Percentiles rank a stretch among this genome's conserved stretches.
These are phyloP conservation scores for Alternaria arborescens DNA, from an alignment of 2,329 filamentous ascomycete genomes.

Conservation along the genomic window DNA sequence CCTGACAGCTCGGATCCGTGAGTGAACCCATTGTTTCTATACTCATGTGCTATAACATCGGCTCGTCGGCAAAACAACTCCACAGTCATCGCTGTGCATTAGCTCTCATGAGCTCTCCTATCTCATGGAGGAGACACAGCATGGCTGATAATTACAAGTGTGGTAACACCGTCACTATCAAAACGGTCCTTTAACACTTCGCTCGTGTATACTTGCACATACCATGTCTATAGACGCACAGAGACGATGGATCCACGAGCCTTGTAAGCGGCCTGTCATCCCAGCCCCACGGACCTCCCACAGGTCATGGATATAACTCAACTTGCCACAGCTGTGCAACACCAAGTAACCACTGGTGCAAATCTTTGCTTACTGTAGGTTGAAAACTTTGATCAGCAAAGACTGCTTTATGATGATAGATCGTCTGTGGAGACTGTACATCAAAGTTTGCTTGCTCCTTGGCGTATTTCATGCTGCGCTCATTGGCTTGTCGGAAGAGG, in stretches of 20 bases:
- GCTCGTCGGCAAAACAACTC: not conserved
- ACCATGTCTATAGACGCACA: conserved; percentile 2
- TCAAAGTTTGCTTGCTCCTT: conserved; percentile 21
- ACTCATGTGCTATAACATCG: not conserved
- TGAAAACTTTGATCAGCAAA: not conserved
- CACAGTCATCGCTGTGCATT: not conserved
- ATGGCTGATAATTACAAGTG: conserved; percentile 16
- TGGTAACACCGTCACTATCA: conserved; percentile 20
- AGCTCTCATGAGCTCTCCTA: not conserved
- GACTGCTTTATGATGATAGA: conserved; percentile 3
- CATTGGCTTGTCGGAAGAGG: not conserved
- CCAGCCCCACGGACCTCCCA: conserved; percentile 2
- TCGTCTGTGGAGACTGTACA: conserved; percentile 6
- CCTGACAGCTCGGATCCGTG: not conserved
- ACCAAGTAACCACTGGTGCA: conserved; percentile 2
- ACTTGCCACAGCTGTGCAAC: conserved; percentile 3
- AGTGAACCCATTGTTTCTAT: not conserved
- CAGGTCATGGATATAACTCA: not conserved
- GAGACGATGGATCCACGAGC: conserved; percentile 18
- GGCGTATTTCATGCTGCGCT: conserved; percentile 3
- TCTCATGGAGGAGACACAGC: conserved; percentile 16
- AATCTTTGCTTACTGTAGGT: not conserved
- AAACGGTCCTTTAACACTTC: conserved; percentile 11
- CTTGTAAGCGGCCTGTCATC: conserved; percentile 23
- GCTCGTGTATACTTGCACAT: conserved; percentile 4